Percentiles rank a stretch among this genome's conserved stretches.
These are phyloP conservation scores for Zygosaccharomyces gambellarensis DNA, from an alignment of 805 yeast genomes.

Conservation along the genomic window DNA sequence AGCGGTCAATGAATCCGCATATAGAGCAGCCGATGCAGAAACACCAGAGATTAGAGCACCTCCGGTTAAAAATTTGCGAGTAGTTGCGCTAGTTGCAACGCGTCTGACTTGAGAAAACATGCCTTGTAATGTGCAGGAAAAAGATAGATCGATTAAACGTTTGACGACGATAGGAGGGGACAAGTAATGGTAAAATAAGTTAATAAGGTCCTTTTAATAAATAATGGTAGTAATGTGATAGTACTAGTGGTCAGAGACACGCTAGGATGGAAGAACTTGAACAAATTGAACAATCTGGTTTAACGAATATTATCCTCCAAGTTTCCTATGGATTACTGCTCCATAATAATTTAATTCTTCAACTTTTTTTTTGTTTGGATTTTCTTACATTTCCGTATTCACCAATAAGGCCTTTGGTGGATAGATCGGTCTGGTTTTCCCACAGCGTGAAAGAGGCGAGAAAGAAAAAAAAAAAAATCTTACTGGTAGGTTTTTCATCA, in stretches of 20 bases:
- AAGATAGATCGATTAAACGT: neutral
- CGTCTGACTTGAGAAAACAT: slow-evolving; percentile 12
- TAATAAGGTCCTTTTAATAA: neutral
- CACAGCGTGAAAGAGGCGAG: neutral
- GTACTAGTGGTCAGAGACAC: neutral
- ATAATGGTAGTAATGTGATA: too few relatives aligned
- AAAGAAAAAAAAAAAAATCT: neutral
- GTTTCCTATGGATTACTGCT: neutral
- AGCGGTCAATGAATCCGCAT: slow-evolving; percentile 81
- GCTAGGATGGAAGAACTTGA: too few relatives aligned
- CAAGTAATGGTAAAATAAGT: neutral
- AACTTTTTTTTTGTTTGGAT: neutral
- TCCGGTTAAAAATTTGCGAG: slow-evolving; percentile 49
- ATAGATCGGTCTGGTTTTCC: slow-evolving; percentile 1
- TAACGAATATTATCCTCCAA: neutral
- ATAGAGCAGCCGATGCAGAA: slow-evolving; percentile 73
- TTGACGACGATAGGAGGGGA: neutral
- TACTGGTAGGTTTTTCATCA: slow-evolving; percentile 1
- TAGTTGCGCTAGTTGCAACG: slow-evolving; percentile 30
- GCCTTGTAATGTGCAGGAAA: slow-evolving; percentile 22
- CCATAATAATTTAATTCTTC: neutral
- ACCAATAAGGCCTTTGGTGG: slow-evolving; percentile 1
- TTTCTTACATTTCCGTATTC: neutral
- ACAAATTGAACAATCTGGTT: too few relatives aligned
- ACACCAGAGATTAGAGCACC: slow-evolving; percentile 66